phyloP scores from a whole-genome alignment of 2,329 filamentous ascomycete genomes.

The Ascochyta pisi region DNA sequence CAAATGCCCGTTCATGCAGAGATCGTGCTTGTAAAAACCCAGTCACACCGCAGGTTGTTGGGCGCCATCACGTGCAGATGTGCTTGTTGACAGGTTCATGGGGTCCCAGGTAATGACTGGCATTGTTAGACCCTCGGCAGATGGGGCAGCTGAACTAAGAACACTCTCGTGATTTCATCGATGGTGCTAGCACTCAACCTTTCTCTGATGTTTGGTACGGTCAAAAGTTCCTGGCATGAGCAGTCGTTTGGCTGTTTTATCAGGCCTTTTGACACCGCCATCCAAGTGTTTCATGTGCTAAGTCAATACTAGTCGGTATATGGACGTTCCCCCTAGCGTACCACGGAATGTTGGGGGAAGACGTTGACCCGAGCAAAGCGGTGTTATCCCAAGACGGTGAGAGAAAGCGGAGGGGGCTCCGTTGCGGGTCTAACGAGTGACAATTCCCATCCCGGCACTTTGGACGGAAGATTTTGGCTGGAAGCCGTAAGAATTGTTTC shows the following conservation, averaged over 20 bases:
- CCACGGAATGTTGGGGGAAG: background rate
- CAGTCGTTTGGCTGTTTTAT: background rate
- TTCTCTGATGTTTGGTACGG: background rate
- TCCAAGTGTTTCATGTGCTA: background rate
- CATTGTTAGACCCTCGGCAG: background rate
- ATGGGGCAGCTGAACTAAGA: background rate
- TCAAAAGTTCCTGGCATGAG: background rate
- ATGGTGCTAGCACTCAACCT: background rate
- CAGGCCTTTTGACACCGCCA: background rate
- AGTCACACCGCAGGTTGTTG: background rate
- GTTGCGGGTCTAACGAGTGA: background rate
- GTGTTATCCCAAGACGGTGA: background rate
- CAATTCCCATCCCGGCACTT: constrained; percentile 2
- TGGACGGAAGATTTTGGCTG: background rate
- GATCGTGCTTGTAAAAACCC: background rate
- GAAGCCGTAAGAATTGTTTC: constrained; percentile 1
- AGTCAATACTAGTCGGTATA: background rate
- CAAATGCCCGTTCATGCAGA: background rate
- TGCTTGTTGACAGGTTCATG: background rate
- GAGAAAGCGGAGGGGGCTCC: constrained; percentile 10
- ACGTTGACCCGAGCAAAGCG: constrained; percentile 3
- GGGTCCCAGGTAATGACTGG: too few species aligned
- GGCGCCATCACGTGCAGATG: background rate
- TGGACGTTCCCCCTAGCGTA: background rate
- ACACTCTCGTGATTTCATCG: background rate